Percentiles rank a stretch among this genome's conserved stretches.
Conservation (phyloP, 1,139 yeast genomes). For the Saccharomycopsis hybrid region DNA sequence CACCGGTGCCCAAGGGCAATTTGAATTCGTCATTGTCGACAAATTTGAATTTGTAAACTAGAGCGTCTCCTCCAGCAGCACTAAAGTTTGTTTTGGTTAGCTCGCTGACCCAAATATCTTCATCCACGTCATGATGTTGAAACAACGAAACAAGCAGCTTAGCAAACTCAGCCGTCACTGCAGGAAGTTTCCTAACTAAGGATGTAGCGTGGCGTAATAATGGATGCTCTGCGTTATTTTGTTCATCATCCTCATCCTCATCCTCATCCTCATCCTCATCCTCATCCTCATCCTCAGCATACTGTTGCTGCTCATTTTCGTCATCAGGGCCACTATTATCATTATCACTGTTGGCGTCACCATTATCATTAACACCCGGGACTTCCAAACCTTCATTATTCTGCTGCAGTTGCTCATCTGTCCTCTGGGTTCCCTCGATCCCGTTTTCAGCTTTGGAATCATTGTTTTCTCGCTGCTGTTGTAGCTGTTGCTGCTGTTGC, state of each 20-base stretch:
- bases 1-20: conserved; percentile 22
- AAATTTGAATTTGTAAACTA: conserved; percentile 28
- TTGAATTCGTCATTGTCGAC: conserved; percentile 25
- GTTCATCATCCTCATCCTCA: neutral
- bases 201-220: conserved; percentile 21
- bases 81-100: conserved; percentile 24
- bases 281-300: conserved; percentile 1
- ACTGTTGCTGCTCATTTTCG: neutral
- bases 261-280: neutral
- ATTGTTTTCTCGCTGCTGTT: neutral
- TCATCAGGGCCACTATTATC: neutral
- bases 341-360: too few species aligned
- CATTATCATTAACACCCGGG: too few species aligned
- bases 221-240: conserved; percentile 6
- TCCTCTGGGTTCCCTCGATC: too few species aligned
- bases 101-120: conserved; percentile 29
- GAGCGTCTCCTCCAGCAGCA: conserved; percentile 19
- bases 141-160: conserved; percentile 28
- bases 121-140: conserved; percentile 26
- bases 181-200: conserved; percentile 26
- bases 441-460: neutral
- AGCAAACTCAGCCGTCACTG: conserved; percentile 26
- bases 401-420: too few species aligned
- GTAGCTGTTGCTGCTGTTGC: too few species aligned
- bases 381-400: too few species aligned